Percentiles rank a stretch among this genome's conserved stretches.
Evolutionary conservation across 768 basidiomycete species (phyloP).

Genomic region (Neoboletus subvelutipes): DNA sequence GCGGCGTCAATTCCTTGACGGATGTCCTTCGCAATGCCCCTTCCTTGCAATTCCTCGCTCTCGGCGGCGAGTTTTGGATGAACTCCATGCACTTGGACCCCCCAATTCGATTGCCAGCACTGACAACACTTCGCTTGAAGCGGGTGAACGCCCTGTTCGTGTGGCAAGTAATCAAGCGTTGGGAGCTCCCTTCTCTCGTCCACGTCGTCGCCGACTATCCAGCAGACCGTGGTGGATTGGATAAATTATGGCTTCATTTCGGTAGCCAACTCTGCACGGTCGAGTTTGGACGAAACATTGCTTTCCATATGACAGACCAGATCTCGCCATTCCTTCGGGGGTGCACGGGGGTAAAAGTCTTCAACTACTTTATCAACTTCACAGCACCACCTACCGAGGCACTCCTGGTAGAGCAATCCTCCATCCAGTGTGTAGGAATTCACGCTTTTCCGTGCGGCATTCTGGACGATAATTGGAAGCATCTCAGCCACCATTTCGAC

Average conservation of each 20-base stretch:
- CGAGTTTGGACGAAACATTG: conserved; percentile 58
- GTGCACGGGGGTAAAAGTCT: conserved; percentile 45
- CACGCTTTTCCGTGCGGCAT: conserved; percentile 49
- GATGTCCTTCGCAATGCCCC: conserved; percentile 53
- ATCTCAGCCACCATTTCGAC: conserved; percentile 43
- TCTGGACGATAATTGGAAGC: conserved; percentile 35
- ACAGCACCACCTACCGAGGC: conserved; percentile 30
- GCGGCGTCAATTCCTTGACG: conserved; percentile 62
- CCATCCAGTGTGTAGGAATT: conserved; percentile 48
- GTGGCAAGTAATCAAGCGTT: conserved; percentile 41
- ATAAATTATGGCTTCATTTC: conserved; percentile 48
- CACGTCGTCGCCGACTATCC: conserved; percentile 54
- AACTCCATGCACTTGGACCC: conserved; percentile 18
- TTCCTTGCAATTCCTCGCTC: conserved; percentile 55
- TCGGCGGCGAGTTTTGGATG: conserved; percentile 46
- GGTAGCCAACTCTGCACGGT: conserved; percentile 51
- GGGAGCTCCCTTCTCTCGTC: conserved; percentile 54
- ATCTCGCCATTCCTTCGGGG: conserved; percentile 45
- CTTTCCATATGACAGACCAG: conserved; percentile 51
- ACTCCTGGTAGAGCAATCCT: conserved; percentile 25
- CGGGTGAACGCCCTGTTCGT: conserved; percentile 51
- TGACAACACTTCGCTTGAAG: conserved; percentile 55
- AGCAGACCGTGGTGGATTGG: conserved; percentile 36
- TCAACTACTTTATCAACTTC: conserved; percentile 60
- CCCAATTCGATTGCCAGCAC: conserved; percentile 40